A percentile compares a stretch with the other conserved stretches of the same genome.
phyloP scores from a whole-genome alignment of 2,329 filamentous ascomycete species.

The Arthrobotrys conoides region DNA sequence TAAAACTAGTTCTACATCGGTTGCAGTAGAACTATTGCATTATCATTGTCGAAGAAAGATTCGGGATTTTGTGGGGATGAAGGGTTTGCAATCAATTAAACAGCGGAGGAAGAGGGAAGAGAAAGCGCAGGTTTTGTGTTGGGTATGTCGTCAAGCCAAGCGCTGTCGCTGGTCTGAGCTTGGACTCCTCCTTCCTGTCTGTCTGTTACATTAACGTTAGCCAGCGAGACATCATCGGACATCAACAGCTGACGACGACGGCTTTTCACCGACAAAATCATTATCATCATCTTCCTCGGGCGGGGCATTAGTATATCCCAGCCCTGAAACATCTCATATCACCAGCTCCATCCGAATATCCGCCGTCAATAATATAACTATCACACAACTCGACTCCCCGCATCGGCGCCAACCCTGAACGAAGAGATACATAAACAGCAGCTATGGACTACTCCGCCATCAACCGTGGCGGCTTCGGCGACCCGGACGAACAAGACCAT shows the following conservation, averaged over 20 bases:
- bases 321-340: background rate
- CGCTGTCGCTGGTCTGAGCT: constrained; percentile 11
- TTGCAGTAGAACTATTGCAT: constrained; percentile 24
- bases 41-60: background rate
- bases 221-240: constrained; percentile 7
- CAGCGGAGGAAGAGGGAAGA: background rate
- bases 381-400: constrained; percentile 25
- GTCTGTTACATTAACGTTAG: constrained; percentile 1
- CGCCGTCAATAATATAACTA: background rate
- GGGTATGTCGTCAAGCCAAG: constrained; percentile 30
- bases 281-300: background rate
- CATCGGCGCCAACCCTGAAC: constrained; percentile 39
- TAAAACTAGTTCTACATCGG: constrained; percentile 9
- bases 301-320: background rate
- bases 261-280: background rate
- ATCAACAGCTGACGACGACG: constrained; percentile 27
- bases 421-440: background rate
- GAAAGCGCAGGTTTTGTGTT: constrained; percentile 12
- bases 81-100: background rate
- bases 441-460: constrained; percentile 58
- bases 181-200: constrained; percentile 8
- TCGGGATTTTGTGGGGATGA: background rate
- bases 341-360: constrained; percentile 1
- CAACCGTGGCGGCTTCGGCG: constrained; percentile 50
- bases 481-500: constrained; percentile 46